Percentiles rank a stretch among this genome's conserved stretches.
phyloP scores from a whole-genome alignment of 1,284 basidiomycete species.

The Volvariella volvacea region DNA sequence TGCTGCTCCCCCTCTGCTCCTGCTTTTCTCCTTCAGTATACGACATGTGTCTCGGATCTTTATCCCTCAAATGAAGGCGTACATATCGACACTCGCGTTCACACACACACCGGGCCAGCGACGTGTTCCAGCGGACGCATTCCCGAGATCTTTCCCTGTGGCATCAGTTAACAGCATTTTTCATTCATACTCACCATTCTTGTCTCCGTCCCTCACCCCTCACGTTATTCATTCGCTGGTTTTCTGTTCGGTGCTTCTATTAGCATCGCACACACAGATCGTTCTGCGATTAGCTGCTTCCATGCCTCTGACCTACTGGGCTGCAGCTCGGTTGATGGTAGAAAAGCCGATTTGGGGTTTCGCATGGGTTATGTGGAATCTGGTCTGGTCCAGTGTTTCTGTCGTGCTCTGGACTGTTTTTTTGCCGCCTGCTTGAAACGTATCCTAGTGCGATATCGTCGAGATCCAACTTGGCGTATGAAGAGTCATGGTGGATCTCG shows the following conservation, averaged over 20 bases:
- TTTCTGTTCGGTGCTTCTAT: slow-evolving; percentile 59
- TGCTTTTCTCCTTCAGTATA: slow-evolving; percentile 40
- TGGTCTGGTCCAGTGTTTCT: slow-evolving; percentile 69
- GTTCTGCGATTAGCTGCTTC: slow-evolving; percentile 75
- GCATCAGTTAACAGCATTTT: too few relatives aligned
- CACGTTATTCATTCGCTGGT: slow-evolving; percentile 66
- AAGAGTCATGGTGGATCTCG: too few relatives aligned
- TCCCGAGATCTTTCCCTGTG: too few relatives aligned
- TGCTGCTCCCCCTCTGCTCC: slow-evolving; percentile 62
- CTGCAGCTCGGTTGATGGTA: slow-evolving; percentile 58
- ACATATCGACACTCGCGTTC: neutral
- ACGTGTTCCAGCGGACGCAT: too few relatives aligned
- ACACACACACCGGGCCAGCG: too few relatives aligned
- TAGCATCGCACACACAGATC: slow-evolving; percentile 89
- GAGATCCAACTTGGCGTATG: neutral
- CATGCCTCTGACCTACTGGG: slow-evolving; percentile 85
- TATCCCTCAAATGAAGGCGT: slow-evolving; percentile 12
- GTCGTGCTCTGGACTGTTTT: slow-evolving; percentile 83
- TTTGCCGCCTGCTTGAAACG: slow-evolving; percentile 77
- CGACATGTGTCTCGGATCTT: slow-evolving; percentile 24
- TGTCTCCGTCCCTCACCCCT: slow-evolving; percentile 40
- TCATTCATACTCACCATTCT: slow-evolving; percentile 15
- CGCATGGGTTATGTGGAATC: slow-evolving; percentile 66
- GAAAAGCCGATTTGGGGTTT: slow-evolving; percentile 37
- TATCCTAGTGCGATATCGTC: neutral